phyloP scores from a whole-genome alignment of 208 protist genomes.

The Lotmaria passim region DNA sequence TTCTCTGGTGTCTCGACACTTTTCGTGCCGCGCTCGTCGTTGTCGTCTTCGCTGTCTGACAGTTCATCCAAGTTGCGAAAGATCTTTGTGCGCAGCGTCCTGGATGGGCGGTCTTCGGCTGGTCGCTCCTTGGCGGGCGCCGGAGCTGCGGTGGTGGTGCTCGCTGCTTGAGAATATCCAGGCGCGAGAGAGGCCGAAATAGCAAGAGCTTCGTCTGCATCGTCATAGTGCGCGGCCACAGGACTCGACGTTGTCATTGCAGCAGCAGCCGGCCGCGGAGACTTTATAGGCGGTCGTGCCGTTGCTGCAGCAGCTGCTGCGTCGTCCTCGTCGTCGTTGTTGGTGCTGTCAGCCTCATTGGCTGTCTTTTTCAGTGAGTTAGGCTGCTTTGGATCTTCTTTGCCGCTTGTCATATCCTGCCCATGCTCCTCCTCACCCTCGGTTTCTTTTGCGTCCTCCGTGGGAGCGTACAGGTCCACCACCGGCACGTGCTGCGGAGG shows the following conservation, averaged over 20 bases:
- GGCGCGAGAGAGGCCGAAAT: background rate
- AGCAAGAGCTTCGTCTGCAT: background rate
- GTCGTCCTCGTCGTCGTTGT: background rate
- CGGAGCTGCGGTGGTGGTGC: background rate
- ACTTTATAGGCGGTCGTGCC: no score
- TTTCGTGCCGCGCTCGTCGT: constrained; percentile 1
- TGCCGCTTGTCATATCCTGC: no score
- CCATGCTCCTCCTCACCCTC: no score
- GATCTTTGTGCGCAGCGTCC: background rate
- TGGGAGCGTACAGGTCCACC: constrained; percentile 9
- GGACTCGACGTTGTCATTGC: constrained; percentile 1
- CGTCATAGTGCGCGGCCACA: background rate
- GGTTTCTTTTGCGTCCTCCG: background rate
- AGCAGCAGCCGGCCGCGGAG: background rate
- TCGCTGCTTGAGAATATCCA: background rate
- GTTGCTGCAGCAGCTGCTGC: background rate
- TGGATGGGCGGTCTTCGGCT: background rate
- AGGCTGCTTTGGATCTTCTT: no score
- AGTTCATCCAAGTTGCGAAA: constrained; percentile 11
- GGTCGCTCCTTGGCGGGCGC: background rate
- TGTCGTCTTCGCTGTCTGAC: constrained; percentile 5
- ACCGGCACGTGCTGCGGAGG: background rate
- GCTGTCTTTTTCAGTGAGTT: no score
- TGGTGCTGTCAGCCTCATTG: no score
- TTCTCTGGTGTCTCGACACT: constrained; percentile 32